Evolutionary conservation across 495 filamentous ascomycete species (phyloP), one percentile per base, ranked within the genome.

Genomic region (Aspergillus sparsus): DNA sequence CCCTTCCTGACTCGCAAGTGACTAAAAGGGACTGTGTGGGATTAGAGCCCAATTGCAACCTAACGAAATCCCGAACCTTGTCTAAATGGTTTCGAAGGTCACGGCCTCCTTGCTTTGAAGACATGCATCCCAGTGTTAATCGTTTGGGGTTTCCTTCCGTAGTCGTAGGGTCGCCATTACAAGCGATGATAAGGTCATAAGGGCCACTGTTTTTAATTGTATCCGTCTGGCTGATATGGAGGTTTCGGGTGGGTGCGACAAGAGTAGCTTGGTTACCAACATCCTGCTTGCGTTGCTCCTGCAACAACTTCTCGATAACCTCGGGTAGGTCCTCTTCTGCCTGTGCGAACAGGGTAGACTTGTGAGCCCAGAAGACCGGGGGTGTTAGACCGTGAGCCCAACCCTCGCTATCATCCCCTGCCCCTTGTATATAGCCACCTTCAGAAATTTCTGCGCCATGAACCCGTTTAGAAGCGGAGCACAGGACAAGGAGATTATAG

Each of bases 341-440:
- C 0, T 87, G 82, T 0, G 62, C 59, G 8, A 92, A 65, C 6
- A 97, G 71, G 31, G 65, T 33, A 2, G 79, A 74, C 32, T 72
- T 73, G 58, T 93, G 79, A 35, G 71, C 70, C 93, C 93, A 98
- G 71, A 96, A 98, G 4, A 92, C 61, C 2, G 71, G 72, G 9
- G 93, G 83, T 8, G 89, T 93, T 10, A 97, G 74, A 0, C 89
- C 89, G 42, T 82, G 74, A 37, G 91, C 86, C 94, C 94, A 98
- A 41, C 85, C 87, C 74, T 98, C 93, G 16, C 87, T 90, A 67
- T 98, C 93, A 74, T 98, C 93, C 6, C 88, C 93, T 11, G 93
- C 92, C 27, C 94, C 94, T 72, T 97, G 94, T 61, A 98, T 90
- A 68, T 98, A 98, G 31, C 87, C 89, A 5, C 84, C 85, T 61